phyloP scores from a whole-genome alignment of 768 basidiomycete species.

The Kondoa malvinella region DNA sequence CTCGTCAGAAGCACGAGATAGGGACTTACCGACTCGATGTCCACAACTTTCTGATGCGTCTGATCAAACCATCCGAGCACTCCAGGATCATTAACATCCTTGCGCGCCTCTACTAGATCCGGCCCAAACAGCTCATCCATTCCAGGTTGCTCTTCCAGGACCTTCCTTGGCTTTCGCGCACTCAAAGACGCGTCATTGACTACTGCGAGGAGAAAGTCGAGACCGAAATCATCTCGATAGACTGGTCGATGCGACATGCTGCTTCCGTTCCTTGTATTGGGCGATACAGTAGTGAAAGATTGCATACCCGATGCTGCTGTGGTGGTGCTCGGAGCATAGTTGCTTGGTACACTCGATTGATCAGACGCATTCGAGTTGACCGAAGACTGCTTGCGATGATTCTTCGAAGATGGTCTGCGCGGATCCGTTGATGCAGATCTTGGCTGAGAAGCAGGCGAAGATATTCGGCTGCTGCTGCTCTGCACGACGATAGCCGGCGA shows the following conservation, averaged over 20 bases:
- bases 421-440: conserved; percentile 6
- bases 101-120: neutral
- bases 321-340: conserved; percentile 20
- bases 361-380: conserved; percentile 18
- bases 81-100: conserved; percentile 10
- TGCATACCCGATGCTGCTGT: conserved; percentile 11
- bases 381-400: conserved; percentile 22
- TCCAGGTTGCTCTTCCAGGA: neutral
- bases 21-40: neutral
- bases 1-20: neutral
- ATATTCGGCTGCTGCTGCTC: conserved; percentile 4
- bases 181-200: conserved; percentile 10
- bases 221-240: conserved; percentile 21
- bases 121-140: conserved; percentile 19
- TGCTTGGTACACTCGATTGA: conserved; percentile 2
- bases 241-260: conserved; percentile 13
- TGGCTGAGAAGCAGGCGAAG: conserved; percentile 17
- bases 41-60: neutral
- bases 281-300: conserved; percentile 21
- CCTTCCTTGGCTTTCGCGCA: no score
- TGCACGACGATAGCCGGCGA: conserved; percentile 4
- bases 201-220: conserved; percentile 19
- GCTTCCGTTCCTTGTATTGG: conserved; percentile 5
- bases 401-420: neutral
- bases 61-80: conserved; percentile 8